Percentiles rank a stretch among this genome's conserved stretches.
Evolutionary conservation across 2,329 filamentous ascomycete genomes (phyloP).

Genomic region (Sordariomycetes sp.): DNA sequence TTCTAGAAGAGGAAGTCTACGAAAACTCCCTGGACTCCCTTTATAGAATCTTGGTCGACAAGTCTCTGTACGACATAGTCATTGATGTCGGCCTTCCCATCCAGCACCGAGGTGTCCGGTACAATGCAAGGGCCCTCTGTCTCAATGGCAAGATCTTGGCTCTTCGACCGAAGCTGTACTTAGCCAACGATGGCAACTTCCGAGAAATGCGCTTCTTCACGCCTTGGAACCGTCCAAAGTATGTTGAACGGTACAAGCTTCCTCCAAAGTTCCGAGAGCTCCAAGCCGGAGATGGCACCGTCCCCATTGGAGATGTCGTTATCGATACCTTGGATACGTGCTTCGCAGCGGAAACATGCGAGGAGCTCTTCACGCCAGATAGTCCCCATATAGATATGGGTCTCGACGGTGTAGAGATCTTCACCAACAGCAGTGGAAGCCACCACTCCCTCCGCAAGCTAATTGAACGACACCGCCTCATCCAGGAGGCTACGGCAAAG

Average conservation of each 20-base stretch:
- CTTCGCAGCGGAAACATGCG: constrained; percentile 30
- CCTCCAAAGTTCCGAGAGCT: constrained; percentile 2
- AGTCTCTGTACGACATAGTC: constrained; percentile 14
- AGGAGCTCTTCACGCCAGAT: constrained; percentile 15
- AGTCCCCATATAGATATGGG: constrained; percentile 4
- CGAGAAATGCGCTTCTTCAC: constrained; percentile 31
- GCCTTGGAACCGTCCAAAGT: constrained; percentile 24
- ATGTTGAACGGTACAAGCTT: constrained; percentile 27
- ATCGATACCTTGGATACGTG: constrained; percentile 27
- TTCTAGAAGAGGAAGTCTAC: no score
- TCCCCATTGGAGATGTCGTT: constrained; percentile 30
- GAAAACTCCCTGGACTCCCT: no score
- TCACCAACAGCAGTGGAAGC: constrained; percentile 60
- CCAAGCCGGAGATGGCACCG: constrained; percentile 20
- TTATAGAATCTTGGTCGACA: no score
- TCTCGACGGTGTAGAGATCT: constrained; percentile 61
- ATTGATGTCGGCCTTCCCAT: constrained; percentile 21
- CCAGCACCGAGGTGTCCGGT: constrained; percentile 23
- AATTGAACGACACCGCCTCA: constrained; percentile 52
- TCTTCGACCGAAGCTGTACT: constrained; percentile 10
- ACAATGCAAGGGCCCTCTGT: constrained; percentile 26
- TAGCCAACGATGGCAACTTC: constrained; percentile 25
- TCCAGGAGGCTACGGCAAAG: constrained; percentile 56
- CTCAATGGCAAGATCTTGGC: constrained; percentile 16
- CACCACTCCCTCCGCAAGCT: constrained; percentile 57